phyloP scores from a whole-genome alignment of 768 basidiomycete species.

The Termitomyces sp. region DNA sequence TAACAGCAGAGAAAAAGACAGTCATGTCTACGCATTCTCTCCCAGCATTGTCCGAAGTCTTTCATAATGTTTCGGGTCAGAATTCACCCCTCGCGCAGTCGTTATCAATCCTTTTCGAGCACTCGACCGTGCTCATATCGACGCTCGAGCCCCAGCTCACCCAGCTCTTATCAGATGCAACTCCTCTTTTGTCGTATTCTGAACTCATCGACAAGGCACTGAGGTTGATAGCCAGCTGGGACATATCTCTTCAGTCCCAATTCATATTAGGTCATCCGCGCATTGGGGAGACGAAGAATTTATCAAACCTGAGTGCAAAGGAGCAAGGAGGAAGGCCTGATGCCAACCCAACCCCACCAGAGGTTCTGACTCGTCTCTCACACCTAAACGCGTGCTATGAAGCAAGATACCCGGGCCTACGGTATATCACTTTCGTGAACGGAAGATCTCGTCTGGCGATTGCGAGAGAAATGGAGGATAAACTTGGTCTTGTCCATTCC shows the following conservation, averaged over 20 bases:
- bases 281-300: slow-evolving; percentile 76
- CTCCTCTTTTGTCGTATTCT: slow-evolving; percentile 34
- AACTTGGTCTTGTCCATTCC: slow-evolving; percentile 48
- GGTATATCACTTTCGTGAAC: slow-evolving; percentile 92
- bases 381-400: slow-evolving; percentile 81
- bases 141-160: slow-evolving; percentile 48
- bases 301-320: slow-evolving; percentile 69
- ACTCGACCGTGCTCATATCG: slow-evolving; percentile 44
- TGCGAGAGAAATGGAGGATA: slow-evolving; percentile 74
- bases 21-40: slow-evolving; percentile 16
- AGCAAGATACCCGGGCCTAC: slow-evolving; percentile 60
- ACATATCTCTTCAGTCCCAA: slow-evolving; percentile 38
- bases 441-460: slow-evolving; percentile 69
- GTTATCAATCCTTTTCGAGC: slow-evolving; percentile 37
- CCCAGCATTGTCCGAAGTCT: slow-evolving; percentile 29
- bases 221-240: slow-evolving; percentile 47
- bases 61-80: slow-evolving; percentile 21
- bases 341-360: slow-evolving; percentile 55
- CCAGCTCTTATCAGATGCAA: slow-evolving; percentile 18
- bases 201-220: slow-evolving; percentile 53
- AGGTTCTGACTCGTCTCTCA: slow-evolving; percentile 64
- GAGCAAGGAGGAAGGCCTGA: slow-evolving; percentile 61
- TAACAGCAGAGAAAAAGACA: not conserved
- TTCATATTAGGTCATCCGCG: slow-evolving; percentile 86
- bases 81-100: slow-evolving; percentile 28